These are phyloP conservation scores for Zygotorulaspora danielsina DNA, from an alignment of 805 yeast genomes.

Conservation along the genomic window DNA sequence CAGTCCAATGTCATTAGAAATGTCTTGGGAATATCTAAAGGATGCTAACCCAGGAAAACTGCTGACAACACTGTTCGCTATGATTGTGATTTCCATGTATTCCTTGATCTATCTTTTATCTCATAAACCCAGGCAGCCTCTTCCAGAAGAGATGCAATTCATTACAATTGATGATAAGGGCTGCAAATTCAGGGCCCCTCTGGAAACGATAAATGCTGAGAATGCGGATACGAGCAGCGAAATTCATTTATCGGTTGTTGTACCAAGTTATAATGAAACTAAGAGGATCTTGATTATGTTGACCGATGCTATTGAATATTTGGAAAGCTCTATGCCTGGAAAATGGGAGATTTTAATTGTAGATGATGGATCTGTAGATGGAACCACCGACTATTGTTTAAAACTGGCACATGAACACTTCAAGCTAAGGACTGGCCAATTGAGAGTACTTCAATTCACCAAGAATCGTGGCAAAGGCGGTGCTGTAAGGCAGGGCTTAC, in stretches of 20 bases:
- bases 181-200: constrained; percentile 30
- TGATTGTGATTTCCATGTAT: constrained; percentile 34
- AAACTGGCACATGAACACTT: constrained; percentile 46
- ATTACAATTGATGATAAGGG: constrained; percentile 43
- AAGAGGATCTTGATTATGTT: constrained; percentile 66
- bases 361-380: constrained; percentile 89
- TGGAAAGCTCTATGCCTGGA: constrained; percentile 38
- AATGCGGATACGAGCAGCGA: constrained; percentile 26
- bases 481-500: constrained; percentile 91
- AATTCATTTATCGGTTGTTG: constrained; percentile 66
- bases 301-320: constrained; percentile 57
- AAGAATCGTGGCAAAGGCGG: constrained; percentile 93
- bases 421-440: constrained; percentile 48
- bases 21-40: constrained; percentile 7
- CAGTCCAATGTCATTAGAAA: constrained; percentile 5
- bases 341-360: constrained; percentile 70
- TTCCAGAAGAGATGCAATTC: constrained; percentile 50
- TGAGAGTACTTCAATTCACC: constrained; percentile 67
- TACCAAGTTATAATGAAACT: constrained; percentile 93
- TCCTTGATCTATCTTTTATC: constrained; percentile 45
- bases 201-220: constrained; percentile 22
- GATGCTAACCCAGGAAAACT: constrained; percentile 13
- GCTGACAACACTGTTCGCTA: constrained; percentile 11
- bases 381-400: constrained; percentile 69
- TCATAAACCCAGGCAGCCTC: constrained; percentile 58